Evolutionary conservation across 805 yeast genomes (phyloP), one percentile per base, ranked within the genome.

Genomic region (Peterozyma toletana): DNA sequence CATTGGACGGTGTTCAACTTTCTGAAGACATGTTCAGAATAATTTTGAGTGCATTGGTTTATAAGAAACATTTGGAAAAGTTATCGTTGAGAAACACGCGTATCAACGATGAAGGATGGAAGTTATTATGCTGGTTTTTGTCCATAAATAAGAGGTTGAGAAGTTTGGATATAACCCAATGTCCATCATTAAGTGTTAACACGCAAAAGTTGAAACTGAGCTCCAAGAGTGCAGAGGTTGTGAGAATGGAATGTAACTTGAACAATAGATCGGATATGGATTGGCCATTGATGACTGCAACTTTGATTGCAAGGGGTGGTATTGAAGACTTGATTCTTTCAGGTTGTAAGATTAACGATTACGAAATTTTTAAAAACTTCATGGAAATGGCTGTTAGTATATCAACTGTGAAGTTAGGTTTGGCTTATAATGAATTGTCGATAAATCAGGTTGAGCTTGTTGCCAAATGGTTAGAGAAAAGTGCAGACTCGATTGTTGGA

Each of bases 71-170:
- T 39, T 60, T 90, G 42, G 85, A 82, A 49, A 85, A 86, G 54
- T 57, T 91, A 27, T 81, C 93, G 7, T 64, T 91, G 49, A 68
- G 91, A 53, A 90, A 90, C 57, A 86, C 91, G 0, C 80, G 83
- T 5, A 74, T 90, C 41, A 80, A 82, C 53, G 62, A 63, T 1
- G 75, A 73, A 40, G 90, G 91, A 33, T 90, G 98, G 98, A 72
- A 77, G 47, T 65, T 77, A 38, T 65, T 90, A 38, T 86, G 95
- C 58, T 82, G 83, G 70, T 86, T 87, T 49, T 59, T 89, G 40
- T 66, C 86, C 13, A 67, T 79, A 55, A 84, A 83, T 54, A 72
- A 68, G 43, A 75, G 76, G 1, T 53, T 85, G 37, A 68, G 70
- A 39, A 74, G 75, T 49, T 54, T 86, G 31, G 95, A 86, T 58